Base-by-base conservation (phyloP, 495 filamentous ascomycete genomes). In the Aspergillus kassunensis region DNA sequence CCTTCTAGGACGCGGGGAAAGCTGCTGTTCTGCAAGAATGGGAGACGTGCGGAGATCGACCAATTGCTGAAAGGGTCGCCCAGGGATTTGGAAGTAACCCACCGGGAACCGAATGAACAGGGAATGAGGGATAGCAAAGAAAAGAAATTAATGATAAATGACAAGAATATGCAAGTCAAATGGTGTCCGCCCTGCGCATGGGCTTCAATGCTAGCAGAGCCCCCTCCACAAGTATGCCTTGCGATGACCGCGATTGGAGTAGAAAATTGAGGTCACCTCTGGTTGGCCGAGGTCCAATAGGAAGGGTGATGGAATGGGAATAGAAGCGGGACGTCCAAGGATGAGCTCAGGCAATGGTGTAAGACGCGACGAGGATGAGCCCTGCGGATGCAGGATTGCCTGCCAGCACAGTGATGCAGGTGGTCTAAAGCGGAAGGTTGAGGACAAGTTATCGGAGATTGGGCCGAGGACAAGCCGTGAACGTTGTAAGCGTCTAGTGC, bases 401-500 rank as follows among this genome's bases (percentile, higher is more conserved):
- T 68, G 71, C 66, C 69, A 71, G 57, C 68, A 60, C 68, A 74
- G 64, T 65, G 59, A 70, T 71, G 71, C 71, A 74, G 62, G 61
- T 53, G 61, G 61, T 72, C 71, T 53, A 70, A 74, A 70, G 49
- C 36, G 71, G 71, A 67, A 73, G 64, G 55, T 19, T 48, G 55
- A 68, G 57, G 44, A 50, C 47, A 61, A 67, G 56, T 57, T 70
- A 69, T 71, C 64, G 61, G 69, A 55, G 66, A 64, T 57, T 61
- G 63, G 57, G 52, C 60, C 61, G 62, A 69, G 58, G 53, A 51
- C 40, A 49, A 47, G 41, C 60, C 56, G 65, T 62, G 58, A 65
- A 67, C 60, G 63, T 64, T 65, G 50, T 48, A 42, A 49, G 46
- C 36, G 51, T 59, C 56, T 66, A 66, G 59, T 67, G 64, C 53